Conservation (phyloP, 108 stramenopile species). For the Fragilariopsis cylindrus region DNA sequence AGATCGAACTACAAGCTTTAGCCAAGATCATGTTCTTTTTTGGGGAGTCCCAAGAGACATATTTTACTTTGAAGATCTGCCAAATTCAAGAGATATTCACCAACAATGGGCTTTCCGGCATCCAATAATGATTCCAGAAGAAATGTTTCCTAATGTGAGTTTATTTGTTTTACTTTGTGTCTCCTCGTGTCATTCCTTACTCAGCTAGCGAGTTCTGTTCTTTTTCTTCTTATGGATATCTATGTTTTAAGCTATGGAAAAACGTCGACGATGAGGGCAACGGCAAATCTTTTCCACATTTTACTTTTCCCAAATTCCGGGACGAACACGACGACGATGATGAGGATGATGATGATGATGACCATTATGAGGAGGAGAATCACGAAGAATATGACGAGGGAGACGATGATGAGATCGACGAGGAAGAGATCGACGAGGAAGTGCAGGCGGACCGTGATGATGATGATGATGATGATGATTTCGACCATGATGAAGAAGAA, state of each 20-base stretch:
- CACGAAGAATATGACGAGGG: background rate
- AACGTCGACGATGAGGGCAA: background rate
- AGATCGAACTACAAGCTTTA: background rate
- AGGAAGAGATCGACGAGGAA: background rate
- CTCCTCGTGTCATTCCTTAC: too few species aligned
- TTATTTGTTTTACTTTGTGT: background rate
- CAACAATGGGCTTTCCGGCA: conserved; percentile 64
- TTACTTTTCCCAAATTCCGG: background rate
- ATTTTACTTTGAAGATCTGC: conserved; percentile 42
- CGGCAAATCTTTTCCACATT: background rate
- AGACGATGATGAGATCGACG: background rate
- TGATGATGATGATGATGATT: background rate
- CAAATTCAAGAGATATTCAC: conserved; percentile 43
- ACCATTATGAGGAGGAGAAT: background rate
- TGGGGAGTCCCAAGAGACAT: conserved; percentile 38
- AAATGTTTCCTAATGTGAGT: conserved; percentile 39
- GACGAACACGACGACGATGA: background rate
- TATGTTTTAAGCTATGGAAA: background rate
- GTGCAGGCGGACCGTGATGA: background rate
- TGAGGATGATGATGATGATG: background rate
- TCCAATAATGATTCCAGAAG: conserved; percentile 79
- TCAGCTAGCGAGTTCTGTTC: too few species aligned
- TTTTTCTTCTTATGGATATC: too few species aligned
- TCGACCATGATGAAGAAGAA: background rate
- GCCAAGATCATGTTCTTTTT: conserved; percentile 1